A percentile compares a stretch with the other conserved stretches of the same genome.
phyloP scores from a whole-genome alignment of 2,329 filamentous ascomycete genomes.

The Ophiocordyceps camponoti-leonardi region DNA sequence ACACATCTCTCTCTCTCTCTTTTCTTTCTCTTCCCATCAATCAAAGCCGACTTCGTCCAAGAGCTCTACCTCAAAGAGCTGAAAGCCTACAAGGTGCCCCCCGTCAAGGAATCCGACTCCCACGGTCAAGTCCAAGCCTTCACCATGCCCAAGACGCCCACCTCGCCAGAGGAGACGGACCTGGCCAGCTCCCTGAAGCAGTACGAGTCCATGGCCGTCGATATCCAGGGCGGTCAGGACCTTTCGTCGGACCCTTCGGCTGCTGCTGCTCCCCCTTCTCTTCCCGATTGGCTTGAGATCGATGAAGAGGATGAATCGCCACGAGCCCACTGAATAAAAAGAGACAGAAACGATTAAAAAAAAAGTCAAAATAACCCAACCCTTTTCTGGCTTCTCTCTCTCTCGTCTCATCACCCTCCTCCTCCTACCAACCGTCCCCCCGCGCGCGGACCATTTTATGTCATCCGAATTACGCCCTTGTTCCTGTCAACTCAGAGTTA shows the following conservation, averaged over 20 bases:
- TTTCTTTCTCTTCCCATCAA: constrained; percentile 21
- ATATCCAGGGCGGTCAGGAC: constrained; percentile 83
- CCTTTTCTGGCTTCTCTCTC: background rate
- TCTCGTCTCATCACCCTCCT: background rate
- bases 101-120: constrained; percentile 71
- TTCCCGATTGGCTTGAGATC: constrained; percentile 69
- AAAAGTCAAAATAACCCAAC: too few relatives aligned
- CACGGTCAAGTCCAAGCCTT: constrained; percentile 88
- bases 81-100: constrained; percentile 79
- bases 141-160: constrained; percentile 58
- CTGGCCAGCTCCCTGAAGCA: constrained; percentile 81
- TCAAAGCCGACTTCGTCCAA: constrained; percentile 95
- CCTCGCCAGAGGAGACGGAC: constrained; percentile 85
- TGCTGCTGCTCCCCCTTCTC: constrained; percentile 31
- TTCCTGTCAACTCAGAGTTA: too few relatives aligned
- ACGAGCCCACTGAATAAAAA: background rate
- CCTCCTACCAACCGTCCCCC: too few relatives aligned
- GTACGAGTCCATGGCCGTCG: constrained; percentile 87
- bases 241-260: constrained; percentile 40
- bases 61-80: constrained; percentile 95
- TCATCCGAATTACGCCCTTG: too few relatives aligned
- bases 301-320: constrained; percentile 37
- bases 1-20: background rate
- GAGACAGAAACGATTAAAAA: background rate
- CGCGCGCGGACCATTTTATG: too few relatives aligned